These are phyloP conservation scores for Cephalotrichum gorgonifer DNA, from an alignment of 2,329 filamentous ascomycete species.

Conservation along the genomic window DNA sequence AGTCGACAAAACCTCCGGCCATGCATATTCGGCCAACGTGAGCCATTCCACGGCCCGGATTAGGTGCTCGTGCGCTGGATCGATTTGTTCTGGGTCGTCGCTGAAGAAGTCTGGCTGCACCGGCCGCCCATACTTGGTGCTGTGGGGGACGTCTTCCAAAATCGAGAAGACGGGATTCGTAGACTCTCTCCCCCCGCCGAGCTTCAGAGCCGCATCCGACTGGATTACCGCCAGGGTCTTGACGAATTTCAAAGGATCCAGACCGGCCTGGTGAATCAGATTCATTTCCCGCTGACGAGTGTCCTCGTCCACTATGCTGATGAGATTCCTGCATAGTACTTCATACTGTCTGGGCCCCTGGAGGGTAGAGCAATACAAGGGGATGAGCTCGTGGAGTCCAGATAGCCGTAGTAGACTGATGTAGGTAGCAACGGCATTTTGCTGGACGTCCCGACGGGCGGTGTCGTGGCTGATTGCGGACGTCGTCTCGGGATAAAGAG, in stretches of 20 bases:
- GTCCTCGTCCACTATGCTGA: constrained; percentile 55
- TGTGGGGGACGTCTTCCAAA: constrained; percentile 34
- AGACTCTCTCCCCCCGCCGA: constrained; percentile 7
- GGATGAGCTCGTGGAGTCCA: constrained; percentile 67
- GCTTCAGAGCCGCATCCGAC: constrained; percentile 33
- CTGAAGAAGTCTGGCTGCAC: constrained; percentile 64
- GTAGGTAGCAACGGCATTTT: constrained; percentile 74
- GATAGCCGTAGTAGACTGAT: constrained; percentile 67
- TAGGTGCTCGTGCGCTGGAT: constrained; percentile 56
- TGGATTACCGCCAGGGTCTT: constrained; percentile 51
- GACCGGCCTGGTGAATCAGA: constrained; percentile 63
- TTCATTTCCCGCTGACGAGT: constrained; percentile 60
- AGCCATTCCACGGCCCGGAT: constrained; percentile 83
- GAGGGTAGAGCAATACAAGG: constrained; percentile 79
- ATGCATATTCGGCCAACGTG: constrained; percentile 60
- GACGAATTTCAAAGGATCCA: constrained; percentile 67
- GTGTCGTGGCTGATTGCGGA: background rate
- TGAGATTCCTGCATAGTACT: constrained; percentile 66
- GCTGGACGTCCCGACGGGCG: constrained; percentile 37
- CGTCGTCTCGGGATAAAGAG: constrained; percentile 25
- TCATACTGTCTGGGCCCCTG: constrained; percentile 53
- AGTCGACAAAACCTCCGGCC: constrained; percentile 57
- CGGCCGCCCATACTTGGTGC: constrained; percentile 49
- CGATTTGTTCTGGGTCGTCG: constrained; percentile 40
- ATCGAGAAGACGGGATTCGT: constrained; percentile 28